Evolutionary conservation across 805 yeast species (phyloP), one percentile per base, ranked within the genome.

Genomic region (Kodamaea kakaduensis): DNA sequence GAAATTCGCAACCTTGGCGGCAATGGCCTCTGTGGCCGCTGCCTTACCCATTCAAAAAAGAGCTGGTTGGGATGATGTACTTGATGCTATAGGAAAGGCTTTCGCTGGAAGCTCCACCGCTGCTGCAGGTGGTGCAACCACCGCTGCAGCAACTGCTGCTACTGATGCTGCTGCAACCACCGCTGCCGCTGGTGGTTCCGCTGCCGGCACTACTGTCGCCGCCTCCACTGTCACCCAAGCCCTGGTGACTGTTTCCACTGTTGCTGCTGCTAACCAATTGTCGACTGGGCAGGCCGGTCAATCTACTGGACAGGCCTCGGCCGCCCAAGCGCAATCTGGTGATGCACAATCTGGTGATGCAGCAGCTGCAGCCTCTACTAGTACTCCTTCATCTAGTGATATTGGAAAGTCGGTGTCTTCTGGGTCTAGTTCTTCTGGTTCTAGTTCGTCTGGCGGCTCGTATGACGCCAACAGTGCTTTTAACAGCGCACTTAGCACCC

Each of bases 401-500:
- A n/a, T n/a, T n/a, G n/a, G n/a, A n/a, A n/a, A n/a, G n/a, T n/a
- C n/a, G n/a, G n/a, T n/a, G n/a, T n/a, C n/a, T n/a, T n/a, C n/a
- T n/a, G n/a, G n/a, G n/a, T n/a, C n/a, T n/a, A n/a, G n/a, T n/a
- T n/a, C n/a, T n/a, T n/a, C n/a, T n/a, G n/a, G n/a, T n/a, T n/a
- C n/a, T 10, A 13, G 15, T 13, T 6, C 22, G n/a, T n/a, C n/a
- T n/a, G n/a, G 19, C 21, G 17, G 30, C 4, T 25, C 25, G 9
- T 36, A 31, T 31, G 26, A 33, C 5, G 25, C 39, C 13, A 22
- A 37, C 2, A 25, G 23, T 15, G 42, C 50, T 5, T 42, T 38
- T 32, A 17, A 35, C 15, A 17, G 22, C 12, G 34, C 44, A 3
- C 24, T 41, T 15, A 27, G 40, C 22, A 38, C 52, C 9, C 32